Conservation (phyloP, 305 asterid species). For the Coffea humblotiana region DNA sequence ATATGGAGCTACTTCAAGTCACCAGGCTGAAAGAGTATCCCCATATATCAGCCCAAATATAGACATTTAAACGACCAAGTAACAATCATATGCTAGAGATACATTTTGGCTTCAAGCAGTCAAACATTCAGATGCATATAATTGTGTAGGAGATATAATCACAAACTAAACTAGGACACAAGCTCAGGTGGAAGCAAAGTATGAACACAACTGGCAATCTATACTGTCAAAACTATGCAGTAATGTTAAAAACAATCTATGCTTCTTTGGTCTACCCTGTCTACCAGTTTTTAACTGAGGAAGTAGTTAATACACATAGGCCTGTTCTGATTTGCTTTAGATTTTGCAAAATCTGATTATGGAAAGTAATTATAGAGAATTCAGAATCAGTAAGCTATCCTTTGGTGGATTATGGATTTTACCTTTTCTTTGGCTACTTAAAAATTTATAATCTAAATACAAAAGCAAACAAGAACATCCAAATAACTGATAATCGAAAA, state of each 20-base stretch:
- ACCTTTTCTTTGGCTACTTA: too few relatives aligned
- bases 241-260: not conserved
- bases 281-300: conserved; percentile 2
- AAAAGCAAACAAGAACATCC: too few relatives aligned
- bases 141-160: not conserved
- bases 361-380: too few relatives aligned
- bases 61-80: conserved; percentile 13
- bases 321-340: too few relatives aligned
- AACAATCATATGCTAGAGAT: conserved; percentile 15
- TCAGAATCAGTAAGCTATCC: too few relatives aligned
- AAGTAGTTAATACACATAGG: not conserved
- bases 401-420: too few relatives aligned
- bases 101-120: conserved; percentile 1
- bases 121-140: not conserved
- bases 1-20: conserved; percentile 52
- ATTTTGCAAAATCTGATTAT: too few relatives aligned
- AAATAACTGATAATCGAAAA: too few relatives aligned
- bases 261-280: too few relatives aligned
- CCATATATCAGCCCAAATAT: conserved; percentile 29
- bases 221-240: not conserved
- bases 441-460: too few relatives aligned
- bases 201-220: not conserved
- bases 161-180: not conserved
- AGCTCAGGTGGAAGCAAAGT: not conserved
- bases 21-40: conserved; percentile 53